Percentiles rank a stretch among this genome's conserved stretches.
phyloP scores from a whole-genome alignment of 495 filamentous ascomycete genomes.

The Tuber brumale region DNA sequence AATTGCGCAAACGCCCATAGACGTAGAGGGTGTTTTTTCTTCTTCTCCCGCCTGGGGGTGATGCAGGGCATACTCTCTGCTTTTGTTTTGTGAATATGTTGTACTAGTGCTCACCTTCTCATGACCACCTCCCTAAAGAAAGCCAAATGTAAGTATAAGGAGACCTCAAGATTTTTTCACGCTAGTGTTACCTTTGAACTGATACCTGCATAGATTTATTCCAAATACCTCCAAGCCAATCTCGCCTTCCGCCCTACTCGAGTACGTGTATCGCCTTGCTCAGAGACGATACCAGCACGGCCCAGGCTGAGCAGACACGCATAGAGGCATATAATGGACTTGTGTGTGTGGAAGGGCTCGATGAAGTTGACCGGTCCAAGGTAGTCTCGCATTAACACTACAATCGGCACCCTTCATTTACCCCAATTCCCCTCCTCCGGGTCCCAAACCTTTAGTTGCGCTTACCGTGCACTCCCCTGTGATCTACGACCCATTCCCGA shows the following conservation, averaged over 20 bases:
- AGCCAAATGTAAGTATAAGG: not conserved
- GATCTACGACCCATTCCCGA: constrained; percentile 1
- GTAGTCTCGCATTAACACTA: not conserved
- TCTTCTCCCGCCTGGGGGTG: not conserved
- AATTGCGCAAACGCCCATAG: not conserved
- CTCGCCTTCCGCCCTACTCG: not conserved
- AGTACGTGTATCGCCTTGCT: not conserved
- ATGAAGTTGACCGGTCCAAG: not conserved
- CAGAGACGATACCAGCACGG: not conserved
- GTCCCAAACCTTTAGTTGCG: not conserved
- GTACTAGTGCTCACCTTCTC: not conserved
- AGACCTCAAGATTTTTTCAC: not conserved
- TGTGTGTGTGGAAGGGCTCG: not conserved
- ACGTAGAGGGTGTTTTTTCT: not conserved
- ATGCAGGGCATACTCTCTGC: not conserved
- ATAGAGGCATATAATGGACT: not conserved
- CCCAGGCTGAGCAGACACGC: not conserved
- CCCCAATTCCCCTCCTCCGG: not conserved
- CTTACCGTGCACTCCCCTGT: not conserved
- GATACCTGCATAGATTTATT: not conserved
- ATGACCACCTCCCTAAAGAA: not conserved
- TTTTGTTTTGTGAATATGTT: not conserved
- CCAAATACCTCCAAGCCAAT: not conserved
- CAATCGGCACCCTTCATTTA: not conserved
- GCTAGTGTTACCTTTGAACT: not conserved